Evolutionary conservation across 495 filamentous ascomycete genomes (phyloP), one percentile per base, ranked within the genome.

Genomic region (Melanomma pulvis-pyrius): DNA sequence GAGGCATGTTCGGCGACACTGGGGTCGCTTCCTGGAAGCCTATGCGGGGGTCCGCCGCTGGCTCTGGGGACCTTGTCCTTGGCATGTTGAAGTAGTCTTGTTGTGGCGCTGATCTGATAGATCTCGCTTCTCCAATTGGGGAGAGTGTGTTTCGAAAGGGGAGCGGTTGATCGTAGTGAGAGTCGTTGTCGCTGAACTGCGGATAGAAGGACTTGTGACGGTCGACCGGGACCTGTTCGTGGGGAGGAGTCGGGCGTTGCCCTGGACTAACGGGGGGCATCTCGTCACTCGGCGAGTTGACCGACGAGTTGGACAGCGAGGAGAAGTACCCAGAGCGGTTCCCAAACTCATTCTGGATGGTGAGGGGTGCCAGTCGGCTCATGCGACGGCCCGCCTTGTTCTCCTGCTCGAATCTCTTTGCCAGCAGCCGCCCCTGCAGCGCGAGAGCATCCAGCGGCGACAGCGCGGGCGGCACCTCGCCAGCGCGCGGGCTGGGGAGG

Each of bases 391-490:
- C 86, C 71, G 84, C 84, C 54, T 79, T 77, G 55, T 82, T 81
- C 60, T 86, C 90, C 63, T 92, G 87, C 70, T 96, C 87, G 39
- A 98, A 83, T 74, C 96, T 88, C 76, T 86, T 89, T n/a, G 91
- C 90, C 49, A 98, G 83, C 67, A 93, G 75, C 53, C 92, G 88
- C 61, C 92, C 92, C 68, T 97, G 93, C 63, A 91, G 83, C 19
- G 92, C 92, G 67, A 98, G 91, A 41, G 94, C 93, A 82, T 98
- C 94, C 50, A 98, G 85, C 17, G 94, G 94, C 1, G 94, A 98
- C 52, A 97, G 84, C 30, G 92, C 89, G 17, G 94, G 94, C 32
- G 94, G 93, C 11, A 92, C 83, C 70, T 97, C 94, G 52, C 93
- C 94, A 53, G 68, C 49, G 26, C 73, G 71, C 26, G 78, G 77